These are phyloP conservation scores for Stropharia rugosoannulata DNA, from an alignment of 768 basidiomycete species.

Conservation along the genomic window DNA sequence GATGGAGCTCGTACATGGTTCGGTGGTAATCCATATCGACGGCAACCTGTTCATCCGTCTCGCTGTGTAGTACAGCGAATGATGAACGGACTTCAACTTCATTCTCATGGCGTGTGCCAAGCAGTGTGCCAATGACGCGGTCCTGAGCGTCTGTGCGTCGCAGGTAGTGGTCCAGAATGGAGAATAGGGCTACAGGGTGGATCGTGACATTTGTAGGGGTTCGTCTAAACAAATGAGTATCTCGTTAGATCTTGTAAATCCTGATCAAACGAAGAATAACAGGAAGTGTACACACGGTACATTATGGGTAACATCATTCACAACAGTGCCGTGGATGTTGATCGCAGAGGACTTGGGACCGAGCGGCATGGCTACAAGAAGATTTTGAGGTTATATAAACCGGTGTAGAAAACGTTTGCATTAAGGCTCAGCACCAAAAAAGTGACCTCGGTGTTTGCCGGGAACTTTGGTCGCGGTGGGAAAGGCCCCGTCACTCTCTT, in stretches of 20 bases:
- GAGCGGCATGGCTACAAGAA: slow-evolving; percentile 42
- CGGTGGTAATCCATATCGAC: slow-evolving; percentile 97
- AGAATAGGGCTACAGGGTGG: slow-evolving; percentile 90
- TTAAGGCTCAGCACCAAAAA: slow-evolving; percentile 26
- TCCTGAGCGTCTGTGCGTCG: slow-evolving; percentile 79
- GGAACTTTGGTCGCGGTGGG: slow-evolving; percentile 19
- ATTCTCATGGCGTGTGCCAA: slow-evolving; percentile 73
- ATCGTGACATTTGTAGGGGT: slow-evolving; percentile 75
- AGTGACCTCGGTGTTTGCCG: slow-evolving; percentile 38
- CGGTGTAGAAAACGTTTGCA: slow-evolving; percentile 15
- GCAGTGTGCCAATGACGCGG: slow-evolving; percentile 93
- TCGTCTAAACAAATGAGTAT: slow-evolving; percentile 42
- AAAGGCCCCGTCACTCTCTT: slow-evolving; percentile 17
- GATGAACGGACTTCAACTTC: slow-evolving; percentile 78
- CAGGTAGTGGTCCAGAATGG: slow-evolving; percentile 96
- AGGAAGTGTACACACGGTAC: slow-evolving; percentile 32
- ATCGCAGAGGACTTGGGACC: slow-evolving; percentile 50
- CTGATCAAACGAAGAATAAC: not conserved
- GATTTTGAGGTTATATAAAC: slow-evolving; percentile 12
- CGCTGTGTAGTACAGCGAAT: slow-evolving; percentile 91
- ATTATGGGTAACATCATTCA: slow-evolving; percentile 30
- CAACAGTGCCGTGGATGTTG: slow-evolving; percentile 39
- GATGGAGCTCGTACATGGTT: slow-evolving; percentile 88
- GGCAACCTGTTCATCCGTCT: slow-evolving; percentile 90
- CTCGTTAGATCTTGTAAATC: not conserved